Evolutionary conservation across 164 flowering plant species (phyloP), one percentile per base, ranked within the genome.

Genomic region (Vitis vinifera): DNA sequence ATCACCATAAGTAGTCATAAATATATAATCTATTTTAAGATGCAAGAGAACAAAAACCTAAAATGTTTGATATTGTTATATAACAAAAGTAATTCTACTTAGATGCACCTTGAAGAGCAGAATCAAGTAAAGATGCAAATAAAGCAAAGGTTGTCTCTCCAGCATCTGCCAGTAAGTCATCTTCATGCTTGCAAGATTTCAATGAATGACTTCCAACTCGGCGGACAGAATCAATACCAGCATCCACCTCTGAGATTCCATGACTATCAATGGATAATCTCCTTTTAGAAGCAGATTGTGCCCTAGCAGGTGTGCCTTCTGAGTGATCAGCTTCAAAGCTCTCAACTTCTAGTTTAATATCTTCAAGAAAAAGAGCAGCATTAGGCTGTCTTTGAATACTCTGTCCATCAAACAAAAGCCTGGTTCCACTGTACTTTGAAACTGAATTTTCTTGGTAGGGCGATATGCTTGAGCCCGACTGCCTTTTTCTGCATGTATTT

Each of bases 101-200:
- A 13, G 57, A 6, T 63, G 55, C 60, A 94, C 99, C 98, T 91
- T 91, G 93, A 75, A 89, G 72, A 56, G 94, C 85, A 81, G 97
- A 86, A 75, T 93, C 99, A 37, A 95, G 83, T 31, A 93, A 82
- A 60, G 94, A 88, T 16, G 94, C 93, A 85, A 93, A 95, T 15
- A 88, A 70, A 52, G 77, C 62, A 82, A 85, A 89, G 3, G 88
- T 88, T 30, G 93, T 77, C 55, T 91, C 99, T 64, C 83, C 89
- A 69, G 73, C 71, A 71, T 93, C 96, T 9, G 69, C 68, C 16
- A 71, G 60, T 12, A 59, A 70, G 48, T 83, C 91, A 55, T 90
- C 89, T 71, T 93, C 98, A 19, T 69, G 75, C 80, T 91, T 92
- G 81, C 77, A 81, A 51, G 83, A 73, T 68, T 85, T 89, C 10